Base-by-base conservation (phyloP, 768 basidiomycete genomes). In the Russula foetens region DNA sequence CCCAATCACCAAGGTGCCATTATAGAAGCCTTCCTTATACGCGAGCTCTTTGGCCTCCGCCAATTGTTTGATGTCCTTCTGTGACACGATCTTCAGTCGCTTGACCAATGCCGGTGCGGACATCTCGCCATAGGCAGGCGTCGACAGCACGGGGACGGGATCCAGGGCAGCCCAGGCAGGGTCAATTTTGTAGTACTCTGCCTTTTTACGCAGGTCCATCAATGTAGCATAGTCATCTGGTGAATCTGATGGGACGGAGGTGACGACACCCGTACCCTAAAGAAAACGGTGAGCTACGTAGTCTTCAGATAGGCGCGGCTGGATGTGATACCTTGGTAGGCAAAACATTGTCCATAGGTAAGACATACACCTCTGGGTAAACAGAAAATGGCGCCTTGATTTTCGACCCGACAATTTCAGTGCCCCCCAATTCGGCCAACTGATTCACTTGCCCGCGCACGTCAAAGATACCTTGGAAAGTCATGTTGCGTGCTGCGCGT, bases 11-110 rank as follows among this genome's bases (percentile, higher is more conserved):
- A 99, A 98, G 5, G 80, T 86, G 12, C 97, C 97, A 69, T 81
- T 83, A 73, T 98, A 98, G 81, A 98, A 98, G 23, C 97, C 97
- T 73, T 98, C 96, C 75, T 97, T 98, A 76, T 98, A 98, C 11
- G 92, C 91, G 63, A 98, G 82, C 68, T 98, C 97, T 75, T 99
- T 99, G 53, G 97, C 97, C 71, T 98, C 95, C 4, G 88, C 86
- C 28, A 99, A 82, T 73, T 91, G 90, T 74, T 94, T 95, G 47
- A 79, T 80, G 69, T 99, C 97, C 73, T 94, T 95, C 70, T 94
- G 91, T 2, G 92, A 96, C 66, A 92, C 87, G 69, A 99, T 94
- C 77, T 98, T 98, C 63, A 98, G 71, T 74, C 92, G 78, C 72
- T 90, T 85, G 70, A 93, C 83, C 46, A 98, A 75, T 3, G 85